These are phyloP conservation scores for Saitozyma sp. DNA, from an alignment of 768 basidiomycete genomes.

Conservation along the genomic window DNA sequence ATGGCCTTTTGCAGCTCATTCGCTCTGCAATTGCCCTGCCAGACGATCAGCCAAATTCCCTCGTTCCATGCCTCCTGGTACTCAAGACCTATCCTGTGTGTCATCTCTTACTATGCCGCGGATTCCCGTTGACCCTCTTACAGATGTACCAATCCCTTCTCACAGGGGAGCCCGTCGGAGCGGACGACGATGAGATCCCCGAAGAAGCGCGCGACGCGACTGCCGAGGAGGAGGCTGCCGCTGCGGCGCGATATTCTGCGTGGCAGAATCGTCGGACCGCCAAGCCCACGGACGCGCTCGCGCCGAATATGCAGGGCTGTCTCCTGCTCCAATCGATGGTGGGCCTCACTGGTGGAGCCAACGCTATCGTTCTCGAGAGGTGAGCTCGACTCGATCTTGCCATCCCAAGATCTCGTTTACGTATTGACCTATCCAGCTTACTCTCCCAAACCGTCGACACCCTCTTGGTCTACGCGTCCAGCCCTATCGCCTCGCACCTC, in stretches of 20 bases:
- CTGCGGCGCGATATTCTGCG: slow-evolving; percentile 34
- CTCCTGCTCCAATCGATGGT: slow-evolving; percentile 81
- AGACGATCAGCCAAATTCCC: slow-evolving; percentile 57
- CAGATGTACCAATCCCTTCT: slow-evolving; percentile 44
- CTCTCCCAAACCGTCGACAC: slow-evolving; percentile 62
- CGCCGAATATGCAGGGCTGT: slow-evolving; percentile 78
- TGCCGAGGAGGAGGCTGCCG: slow-evolving; percentile 45
- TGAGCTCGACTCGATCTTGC: slow-evolving; percentile 45
- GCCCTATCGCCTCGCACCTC: slow-evolving; percentile 71
- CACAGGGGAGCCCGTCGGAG: slow-evolving; percentile 20
- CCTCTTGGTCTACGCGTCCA: slow-evolving; percentile 63
- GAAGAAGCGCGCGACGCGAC: slow-evolving; percentile 25
- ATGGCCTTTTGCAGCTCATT: slow-evolving; percentile 58
- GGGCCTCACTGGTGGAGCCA: slow-evolving; percentile 66
- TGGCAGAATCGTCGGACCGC: slow-evolving; percentile 45
- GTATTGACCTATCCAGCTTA: slow-evolving; percentile 57
- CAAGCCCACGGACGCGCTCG: slow-evolving; percentile 54
- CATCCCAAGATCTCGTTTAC: neutral
- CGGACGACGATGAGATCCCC: slow-evolving; percentile 25
- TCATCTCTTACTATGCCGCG: neutral
- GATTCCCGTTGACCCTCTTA: slow-evolving; percentile 6
- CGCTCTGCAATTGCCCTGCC: slow-evolving; percentile 64
- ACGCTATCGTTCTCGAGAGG: slow-evolving; percentile 71
- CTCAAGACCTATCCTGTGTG: slow-evolving; percentile 53
- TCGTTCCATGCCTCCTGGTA: slow-evolving; percentile 69